These are phyloP conservation scores for Flaveria linearis DNA, from an alignment of 129 eudicot species.

Conservation along the genomic window DNA sequence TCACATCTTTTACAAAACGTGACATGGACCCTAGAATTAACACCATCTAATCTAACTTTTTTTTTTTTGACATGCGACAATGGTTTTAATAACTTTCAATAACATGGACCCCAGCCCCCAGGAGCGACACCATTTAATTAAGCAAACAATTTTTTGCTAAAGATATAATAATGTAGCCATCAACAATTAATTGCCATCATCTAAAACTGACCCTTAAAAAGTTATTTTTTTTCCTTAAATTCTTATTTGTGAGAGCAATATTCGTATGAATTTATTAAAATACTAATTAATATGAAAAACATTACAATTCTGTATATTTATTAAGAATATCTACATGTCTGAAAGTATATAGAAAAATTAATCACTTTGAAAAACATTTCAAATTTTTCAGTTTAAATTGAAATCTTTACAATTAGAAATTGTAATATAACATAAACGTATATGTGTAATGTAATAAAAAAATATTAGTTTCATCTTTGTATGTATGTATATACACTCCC, in stretches of 20 bases:
- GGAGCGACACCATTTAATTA: neutral
- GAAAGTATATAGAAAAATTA: too few species aligned
- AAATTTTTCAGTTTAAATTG: neutral
- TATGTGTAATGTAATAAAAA: too few species aligned
- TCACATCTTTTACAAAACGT: neutral
- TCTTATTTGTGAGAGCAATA: too few species aligned
- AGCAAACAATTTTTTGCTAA: neutral
- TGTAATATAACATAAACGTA: too few species aligned
- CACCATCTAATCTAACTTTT: neutral
- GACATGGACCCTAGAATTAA: neutral
- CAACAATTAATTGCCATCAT: neutral
- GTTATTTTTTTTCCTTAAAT: neutral
- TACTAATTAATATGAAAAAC: neutral
- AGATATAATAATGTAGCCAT: neutral
- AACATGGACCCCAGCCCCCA: constrained; percentile 2
- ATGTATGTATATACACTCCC: neutral
- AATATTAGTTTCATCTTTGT: too few species aligned
- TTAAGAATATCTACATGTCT: neutral
- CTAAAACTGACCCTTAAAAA: neutral
- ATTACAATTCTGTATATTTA: neutral
- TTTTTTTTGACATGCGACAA: neutral
- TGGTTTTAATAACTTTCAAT: neutral
- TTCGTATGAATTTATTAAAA: neutral
- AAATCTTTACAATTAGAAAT: neutral
- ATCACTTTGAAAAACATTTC: too few species aligned